phyloP scores from a whole-genome alignment of 139 green algal genomes.

The Parachlorella kessleri region DNA sequence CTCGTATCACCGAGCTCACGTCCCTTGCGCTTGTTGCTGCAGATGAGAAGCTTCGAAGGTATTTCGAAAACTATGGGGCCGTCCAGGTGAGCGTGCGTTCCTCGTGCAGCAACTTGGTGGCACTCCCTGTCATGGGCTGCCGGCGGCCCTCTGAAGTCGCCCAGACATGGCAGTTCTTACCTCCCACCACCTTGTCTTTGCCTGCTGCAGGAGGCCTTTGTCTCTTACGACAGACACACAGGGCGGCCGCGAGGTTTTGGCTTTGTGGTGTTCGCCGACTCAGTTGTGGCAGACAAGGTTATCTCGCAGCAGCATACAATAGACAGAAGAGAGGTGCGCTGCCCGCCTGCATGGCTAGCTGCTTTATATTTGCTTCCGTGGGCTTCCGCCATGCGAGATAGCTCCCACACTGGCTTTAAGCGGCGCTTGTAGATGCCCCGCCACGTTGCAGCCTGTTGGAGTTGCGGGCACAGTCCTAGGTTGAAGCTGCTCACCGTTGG shows the following conservation, averaged over 20 bases:
- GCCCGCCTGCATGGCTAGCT: no score
- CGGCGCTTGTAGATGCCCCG: no score
- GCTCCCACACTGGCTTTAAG: no score
- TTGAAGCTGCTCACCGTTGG: no score
- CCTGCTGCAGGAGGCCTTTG: slow-evolving; percentile 85
- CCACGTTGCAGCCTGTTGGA: no score
- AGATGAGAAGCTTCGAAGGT: slow-evolving; percentile 60
- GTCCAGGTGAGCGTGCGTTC: slow-evolving; percentile 56
- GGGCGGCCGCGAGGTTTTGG: slow-evolving; percentile 88
- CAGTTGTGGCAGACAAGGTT: slow-evolving; percentile 89
- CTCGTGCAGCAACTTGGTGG: no score
- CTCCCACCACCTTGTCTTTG: neutral
- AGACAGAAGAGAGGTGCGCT: slow-evolving; percentile 78
- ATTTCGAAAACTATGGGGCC: slow-evolving; percentile 91
- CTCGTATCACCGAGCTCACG: no score
- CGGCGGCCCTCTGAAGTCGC: neutral
- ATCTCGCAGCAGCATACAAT: slow-evolving; percentile 85
- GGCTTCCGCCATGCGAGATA: no score
- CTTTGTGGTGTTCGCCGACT: slow-evolving; percentile 91
- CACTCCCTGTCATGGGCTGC: no score
- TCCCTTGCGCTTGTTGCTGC: neutral
- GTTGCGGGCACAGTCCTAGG: no score
- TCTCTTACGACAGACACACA: slow-evolving; percentile 88
- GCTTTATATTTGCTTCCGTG: no score
- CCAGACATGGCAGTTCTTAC: neutral